Conservation (phyloP, 1,284 basidiomycete genomes). For the Ganoderma multipileum region DNA sequence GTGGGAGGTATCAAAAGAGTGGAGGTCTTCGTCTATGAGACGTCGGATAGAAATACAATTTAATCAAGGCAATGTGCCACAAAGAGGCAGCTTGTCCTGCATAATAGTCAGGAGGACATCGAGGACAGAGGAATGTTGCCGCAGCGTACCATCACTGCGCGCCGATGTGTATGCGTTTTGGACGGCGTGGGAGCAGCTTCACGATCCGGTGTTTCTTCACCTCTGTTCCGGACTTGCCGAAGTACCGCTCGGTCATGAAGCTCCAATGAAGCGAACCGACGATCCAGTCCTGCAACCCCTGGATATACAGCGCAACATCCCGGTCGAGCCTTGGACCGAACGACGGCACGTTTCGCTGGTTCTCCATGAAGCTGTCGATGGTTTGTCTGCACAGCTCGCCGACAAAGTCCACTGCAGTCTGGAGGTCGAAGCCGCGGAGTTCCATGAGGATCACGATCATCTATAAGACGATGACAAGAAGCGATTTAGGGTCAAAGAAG, state of each 20-base stretch:
- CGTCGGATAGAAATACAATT: background rate
- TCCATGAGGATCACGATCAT: conserved; percentile 43
- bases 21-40: background rate
- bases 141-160: background rate
- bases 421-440: conserved; percentile 39
- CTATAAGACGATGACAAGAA: conserved; percentile 14
- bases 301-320: conserved; percentile 41
- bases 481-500: background rate
- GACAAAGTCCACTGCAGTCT: conserved; percentile 45
- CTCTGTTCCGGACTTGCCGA: conserved; percentile 39
- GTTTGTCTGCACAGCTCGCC: conserved; percentile 43
- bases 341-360: conserved; percentile 39
- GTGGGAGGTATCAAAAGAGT: background rate
- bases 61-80: background rate
- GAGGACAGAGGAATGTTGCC: background rate
- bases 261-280: conserved; percentile 46
- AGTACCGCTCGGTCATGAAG: conserved; percentile 46
- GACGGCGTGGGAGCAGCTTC: conserved; percentile 31
- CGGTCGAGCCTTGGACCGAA: conserved; percentile 42
- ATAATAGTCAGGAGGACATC: background rate
- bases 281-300: conserved; percentile 44
- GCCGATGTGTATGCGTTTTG: background rate
- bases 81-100: background rate
- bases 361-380: conserved; percentile 41
- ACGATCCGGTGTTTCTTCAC: conserved; percentile 42